Evolutionary conservation across 208 protist genomes (phyloP).

Genomic region (Herpetomonas tarakana): DNA sequence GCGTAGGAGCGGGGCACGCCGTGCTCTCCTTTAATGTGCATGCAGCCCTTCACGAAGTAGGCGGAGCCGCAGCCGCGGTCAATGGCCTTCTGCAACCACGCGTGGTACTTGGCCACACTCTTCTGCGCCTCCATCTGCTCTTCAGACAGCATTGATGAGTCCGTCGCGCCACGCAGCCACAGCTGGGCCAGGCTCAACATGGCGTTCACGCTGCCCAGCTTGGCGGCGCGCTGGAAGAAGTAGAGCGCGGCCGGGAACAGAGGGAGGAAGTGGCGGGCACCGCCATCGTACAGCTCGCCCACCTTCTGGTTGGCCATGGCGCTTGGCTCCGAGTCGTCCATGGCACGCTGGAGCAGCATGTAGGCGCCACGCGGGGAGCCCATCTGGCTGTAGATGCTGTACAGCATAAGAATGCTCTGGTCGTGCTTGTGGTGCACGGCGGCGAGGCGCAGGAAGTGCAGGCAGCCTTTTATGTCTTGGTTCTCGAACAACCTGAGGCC

Average conservation of each 20-base stretch:
- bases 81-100: conserved; percentile 81
- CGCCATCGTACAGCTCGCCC: conserved; percentile 85
- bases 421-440: conserved; percentile 87
- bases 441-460: conserved; percentile 88
- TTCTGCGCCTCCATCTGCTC: conserved; percentile 58
- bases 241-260: conserved; percentile 84
- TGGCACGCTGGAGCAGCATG: conserved; percentile 71
- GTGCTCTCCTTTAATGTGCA: conserved; percentile 84
- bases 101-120: conserved; percentile 70
- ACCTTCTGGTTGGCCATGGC: conserved; percentile 65
- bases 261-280: conserved; percentile 76
- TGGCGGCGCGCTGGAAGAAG: conserved; percentile 89
- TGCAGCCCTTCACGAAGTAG: conserved; percentile 84
- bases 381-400: conserved; percentile 80
- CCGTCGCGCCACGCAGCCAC: conserved; percentile 68
- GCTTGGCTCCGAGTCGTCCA: conserved; percentile 67
- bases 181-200: conserved; percentile 87
- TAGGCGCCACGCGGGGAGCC: conserved; percentile 62
- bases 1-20: conserved; percentile 66
- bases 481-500: conserved; percentile 66
- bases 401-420: conserved; percentile 72
- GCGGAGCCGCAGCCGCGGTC: conserved; percentile 84
- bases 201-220: conserved; percentile 70
- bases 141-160: conserved; percentile 68
- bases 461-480: conserved; percentile 50